Evolutionary conservation across 106 monocot genomes (phyloP).

Genomic region (Cymbidium sinense): DNA sequence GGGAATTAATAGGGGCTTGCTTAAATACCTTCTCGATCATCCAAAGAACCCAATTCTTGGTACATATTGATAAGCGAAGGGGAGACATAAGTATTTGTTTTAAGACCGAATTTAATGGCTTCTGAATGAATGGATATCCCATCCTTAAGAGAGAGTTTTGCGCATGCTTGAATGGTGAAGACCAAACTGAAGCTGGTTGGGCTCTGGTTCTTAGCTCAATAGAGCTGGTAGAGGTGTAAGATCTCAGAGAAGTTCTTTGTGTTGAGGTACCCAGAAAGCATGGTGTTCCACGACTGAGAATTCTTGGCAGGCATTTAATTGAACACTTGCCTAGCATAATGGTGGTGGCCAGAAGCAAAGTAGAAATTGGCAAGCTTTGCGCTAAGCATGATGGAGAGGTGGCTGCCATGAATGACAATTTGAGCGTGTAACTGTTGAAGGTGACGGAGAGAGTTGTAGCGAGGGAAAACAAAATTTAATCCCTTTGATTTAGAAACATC

Average conservation of each 20-base stretch:
- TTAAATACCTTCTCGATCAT: conserved; percentile 23
- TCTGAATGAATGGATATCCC: conserved; percentile 27
- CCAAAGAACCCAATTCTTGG: conserved; percentile 20
- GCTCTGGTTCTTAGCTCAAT: conserved; percentile 3
- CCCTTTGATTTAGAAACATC: background rate
- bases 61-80: conserved; percentile 36
- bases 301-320: conserved; percentile 21
- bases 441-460: conserved; percentile 21
- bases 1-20: background rate
- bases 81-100: conserved; percentile 18
- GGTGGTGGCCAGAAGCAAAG: conserved; percentile 12
- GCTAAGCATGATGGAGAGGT: conserved; percentile 25
- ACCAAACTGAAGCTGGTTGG: conserved; percentile 31
- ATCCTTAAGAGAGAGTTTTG: conserved; percentile 6
- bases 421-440: conserved; percentile 34
- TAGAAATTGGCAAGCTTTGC: conserved; percentile 28
- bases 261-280: conserved; percentile 31
- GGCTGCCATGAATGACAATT: conserved; percentile 24
- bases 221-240: conserved; percentile 21
- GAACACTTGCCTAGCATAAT: conserved; percentile 21
- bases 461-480: conserved; percentile 24
- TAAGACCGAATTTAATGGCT: conserved; percentile 26
- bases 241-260: conserved; percentile 11
- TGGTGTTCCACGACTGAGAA: conserved; percentile 34
- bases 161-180: conserved; percentile 31